Base-by-base conservation (phyloP, 2,329 filamentous ascomycete genomes). In the Colletotrichum lupini region DNA sequence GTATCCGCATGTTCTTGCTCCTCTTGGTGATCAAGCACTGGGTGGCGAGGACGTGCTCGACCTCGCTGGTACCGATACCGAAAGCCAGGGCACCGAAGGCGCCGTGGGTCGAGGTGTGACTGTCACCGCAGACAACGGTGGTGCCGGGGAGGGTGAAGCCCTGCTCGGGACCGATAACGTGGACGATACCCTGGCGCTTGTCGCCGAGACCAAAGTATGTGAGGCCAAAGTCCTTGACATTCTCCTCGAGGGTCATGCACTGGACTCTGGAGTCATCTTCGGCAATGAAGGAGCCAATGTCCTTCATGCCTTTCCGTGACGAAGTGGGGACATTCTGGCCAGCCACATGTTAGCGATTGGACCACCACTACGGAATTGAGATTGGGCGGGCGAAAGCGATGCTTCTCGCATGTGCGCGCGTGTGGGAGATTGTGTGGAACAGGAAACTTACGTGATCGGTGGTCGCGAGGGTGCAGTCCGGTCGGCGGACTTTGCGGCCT, bases 1-100 rank as follows among this genome's bases (percentile, higher is more conserved):
- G 94, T 79, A 99, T 93, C 80, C 95, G 93, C 96, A 99, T 98
- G 88, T 99, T 98, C 88, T 98, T 98, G 85, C 95, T 98, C 81
- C 95, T 90, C 86, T 95, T 95, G 75, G 95, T 97, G 82, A 98
- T 95, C 77, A 99, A 87, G 73, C 95, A 98, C 84, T 98, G 97
- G 16, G 97, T 98, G 65, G 97, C 97, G 70, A 99, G 90, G 75
- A 99, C 97, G 85, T 99, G 96, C 89, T 99, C 97, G 77, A 98
- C 97, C 86, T 99, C 97, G 82, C 94, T 97, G 75, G 97, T 99
- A 78, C 97, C 97, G 80, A 99, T 99, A 83, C 97, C 97, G 81
- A 98, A 98, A 53, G 97, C 97, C 75, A 98, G 91, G 78, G 95
- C 90, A 77, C 97, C 97, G 79, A 98, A 99, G 65, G 97, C 97